Base-by-base conservation (phyloP, 257 asterid genomes). In the Lithospermum erythrorhizon region DNA sequence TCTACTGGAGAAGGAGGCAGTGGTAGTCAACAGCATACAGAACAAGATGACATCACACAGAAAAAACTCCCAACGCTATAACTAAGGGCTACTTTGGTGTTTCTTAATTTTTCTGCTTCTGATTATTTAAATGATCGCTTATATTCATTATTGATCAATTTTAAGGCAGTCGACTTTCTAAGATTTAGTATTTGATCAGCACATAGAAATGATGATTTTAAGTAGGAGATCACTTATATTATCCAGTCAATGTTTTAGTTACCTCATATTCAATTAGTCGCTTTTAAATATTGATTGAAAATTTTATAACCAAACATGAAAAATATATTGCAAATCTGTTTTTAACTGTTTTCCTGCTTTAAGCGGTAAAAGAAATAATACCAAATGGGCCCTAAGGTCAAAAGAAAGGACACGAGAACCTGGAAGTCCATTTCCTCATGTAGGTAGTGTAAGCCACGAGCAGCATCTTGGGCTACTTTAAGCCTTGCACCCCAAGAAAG, bases 361-460 rank as follows among this genome's bases (percentile, higher is more conserved):
- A 13, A 41, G 18, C 17, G 49, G 49, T 11, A 8, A 41, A 41
- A 41, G 17, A 41, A 41, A 11, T 5, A 1, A 1, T 5, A 11
- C 49, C 2, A 41, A 13, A 41, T 14, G 18, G 49, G 16, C n/a
- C 13, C 13, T 35, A 35, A 35, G 45, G 2, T 35, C 11, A 35
- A 35, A 25, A 48, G 25, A 53, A 29, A 9, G 17, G 53, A 15
- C 19, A 24, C 24, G 27, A 27, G 60, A 35, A 84, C 96, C 91
- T 87, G 97, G 70, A 89, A 82, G 55, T 89, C 97, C 95, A 86
- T 89, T 74, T 87, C 94, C 66, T 89, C 87, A 30, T 89, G 97
- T 68, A 89, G 97, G 73, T 89, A 89, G 1, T 87, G 71, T 59
- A 86, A 67, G 61, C 97, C 97, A 9, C 75, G 71, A 24, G 95